Conservation (phyloP, 1,284 basidiomycete species). For the Papiliotrema fonsecae region DNA sequence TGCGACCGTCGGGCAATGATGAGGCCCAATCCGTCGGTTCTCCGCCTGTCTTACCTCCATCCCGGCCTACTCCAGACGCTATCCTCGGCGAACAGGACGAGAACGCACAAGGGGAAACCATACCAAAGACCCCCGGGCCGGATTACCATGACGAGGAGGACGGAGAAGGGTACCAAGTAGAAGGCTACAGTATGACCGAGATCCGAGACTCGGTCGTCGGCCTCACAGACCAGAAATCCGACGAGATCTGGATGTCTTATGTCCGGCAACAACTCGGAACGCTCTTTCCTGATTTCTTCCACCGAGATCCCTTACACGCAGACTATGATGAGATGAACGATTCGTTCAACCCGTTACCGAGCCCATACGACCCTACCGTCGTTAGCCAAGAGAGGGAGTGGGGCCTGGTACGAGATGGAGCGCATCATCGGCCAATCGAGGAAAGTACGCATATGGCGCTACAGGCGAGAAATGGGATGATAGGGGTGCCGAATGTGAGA, state of each 20-base stretch:
- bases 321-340: no score
- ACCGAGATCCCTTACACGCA: no score
- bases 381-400: no score
- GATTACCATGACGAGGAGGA: no score
- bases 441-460: not conserved
- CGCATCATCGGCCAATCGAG: not conserved
- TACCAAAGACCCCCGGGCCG: no score
- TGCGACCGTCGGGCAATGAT: not conserved
- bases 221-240: conserved; percentile 16
- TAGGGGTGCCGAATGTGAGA: conserved; percentile 18
- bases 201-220: not conserved
- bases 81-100: not conserved
- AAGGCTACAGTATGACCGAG: not conserved
- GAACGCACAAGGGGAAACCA: not conserved
- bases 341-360: no score
- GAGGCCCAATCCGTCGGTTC: not conserved
- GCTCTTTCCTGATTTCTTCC: conserved; percentile 39
- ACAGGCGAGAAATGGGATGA: not conserved
- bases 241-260: conserved; percentile 37
- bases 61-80: no score
- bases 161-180: not conserved
- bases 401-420: not conserved
- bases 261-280: conserved; percentile 31
- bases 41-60: not conserved
- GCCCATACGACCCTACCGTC: no score